Evolutionary conservation across 306 rosid species (phyloP).

Genomic region (Sicyos baderoa): DNA sequence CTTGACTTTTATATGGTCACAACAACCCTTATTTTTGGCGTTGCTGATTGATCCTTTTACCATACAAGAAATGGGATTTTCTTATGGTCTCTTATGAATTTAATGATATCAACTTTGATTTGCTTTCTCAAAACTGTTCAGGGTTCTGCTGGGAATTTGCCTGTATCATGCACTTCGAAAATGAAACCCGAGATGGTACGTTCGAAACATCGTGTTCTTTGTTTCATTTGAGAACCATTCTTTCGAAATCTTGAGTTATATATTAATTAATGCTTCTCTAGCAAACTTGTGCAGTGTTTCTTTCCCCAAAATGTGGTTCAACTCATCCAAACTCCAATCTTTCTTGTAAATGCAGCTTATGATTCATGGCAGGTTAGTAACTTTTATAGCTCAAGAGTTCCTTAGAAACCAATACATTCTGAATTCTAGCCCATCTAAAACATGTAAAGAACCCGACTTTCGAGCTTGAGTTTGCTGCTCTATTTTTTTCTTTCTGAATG

Average conservation of each 20-base stretch:
- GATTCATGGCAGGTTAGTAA: slow-evolving; percentile 91
- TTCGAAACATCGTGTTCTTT: background rate
- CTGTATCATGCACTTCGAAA: slow-evolving; percentile 67
- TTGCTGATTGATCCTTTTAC: background rate
- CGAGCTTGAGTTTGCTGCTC: background rate
- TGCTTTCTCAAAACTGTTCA: slow-evolving; percentile 20
- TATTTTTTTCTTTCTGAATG: too few relatives aligned
- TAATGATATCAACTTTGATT: background rate
- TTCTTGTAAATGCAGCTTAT: slow-evolving; percentile 78
- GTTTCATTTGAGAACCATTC: background rate
- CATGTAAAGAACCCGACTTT: background rate
- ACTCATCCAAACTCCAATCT: slow-evolving; percentile 60
- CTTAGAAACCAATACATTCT: background rate
- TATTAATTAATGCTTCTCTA: slow-evolving; percentile 21
- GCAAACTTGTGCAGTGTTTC: slow-evolving; percentile 58
- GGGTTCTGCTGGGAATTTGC: slow-evolving; percentile 76
- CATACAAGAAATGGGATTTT: background rate
- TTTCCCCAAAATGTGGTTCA: slow-evolving; percentile 68
- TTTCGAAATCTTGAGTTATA: slow-evolving; percentile 5
- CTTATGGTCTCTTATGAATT: background rate
- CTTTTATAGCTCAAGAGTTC: slow-evolving; percentile 16
- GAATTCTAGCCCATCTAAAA: background rate
- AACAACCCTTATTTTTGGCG: background rate
- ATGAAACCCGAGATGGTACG: slow-evolving; percentile 65
- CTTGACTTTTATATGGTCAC: background rate